phyloP scores from a whole-genome alignment of 257 asterid species.

The Solanum bulbocastanum region DNA sequence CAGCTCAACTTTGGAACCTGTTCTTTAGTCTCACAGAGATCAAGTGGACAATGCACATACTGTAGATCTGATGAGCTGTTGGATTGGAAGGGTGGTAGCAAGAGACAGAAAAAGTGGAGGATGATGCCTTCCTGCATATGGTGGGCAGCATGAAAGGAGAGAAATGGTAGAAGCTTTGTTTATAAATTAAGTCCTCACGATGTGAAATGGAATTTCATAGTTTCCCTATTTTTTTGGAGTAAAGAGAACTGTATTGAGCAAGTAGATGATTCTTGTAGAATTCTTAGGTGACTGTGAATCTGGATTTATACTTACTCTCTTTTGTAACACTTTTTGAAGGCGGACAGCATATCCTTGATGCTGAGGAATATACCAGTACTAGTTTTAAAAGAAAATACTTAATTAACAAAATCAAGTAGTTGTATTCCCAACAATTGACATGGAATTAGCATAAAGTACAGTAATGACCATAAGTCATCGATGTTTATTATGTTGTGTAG shows the following conservation, averaged over 20 bases:
- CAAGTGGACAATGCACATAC: background rate
- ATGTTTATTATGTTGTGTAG: background rate
- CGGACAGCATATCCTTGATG: background rate
- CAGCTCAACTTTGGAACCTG: background rate
- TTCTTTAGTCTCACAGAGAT: background rate
- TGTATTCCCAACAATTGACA: background rate
- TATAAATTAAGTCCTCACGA: background rate
- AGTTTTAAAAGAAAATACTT: background rate
- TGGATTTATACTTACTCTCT: background rate
- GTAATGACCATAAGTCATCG: background rate
- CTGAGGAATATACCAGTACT: background rate
- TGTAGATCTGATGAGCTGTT: background rate
- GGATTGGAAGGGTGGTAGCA: background rate
- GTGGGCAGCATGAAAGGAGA: background rate
- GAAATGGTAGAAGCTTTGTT: background rate
- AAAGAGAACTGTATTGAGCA: background rate
- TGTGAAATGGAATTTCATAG: background rate
- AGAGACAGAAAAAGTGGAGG: background rate
- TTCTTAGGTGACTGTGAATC: background rate
- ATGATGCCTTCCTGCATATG: background rate
- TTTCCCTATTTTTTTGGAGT: background rate
- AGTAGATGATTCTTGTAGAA: background rate
- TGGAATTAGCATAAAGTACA: background rate
- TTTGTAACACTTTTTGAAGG: background rate
- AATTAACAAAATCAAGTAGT: background rate